These are phyloP conservation scores for Thozetella sp. DNA, from an alignment of 495 filamentous ascomycete genomes.

Conservation along the genomic window DNA sequence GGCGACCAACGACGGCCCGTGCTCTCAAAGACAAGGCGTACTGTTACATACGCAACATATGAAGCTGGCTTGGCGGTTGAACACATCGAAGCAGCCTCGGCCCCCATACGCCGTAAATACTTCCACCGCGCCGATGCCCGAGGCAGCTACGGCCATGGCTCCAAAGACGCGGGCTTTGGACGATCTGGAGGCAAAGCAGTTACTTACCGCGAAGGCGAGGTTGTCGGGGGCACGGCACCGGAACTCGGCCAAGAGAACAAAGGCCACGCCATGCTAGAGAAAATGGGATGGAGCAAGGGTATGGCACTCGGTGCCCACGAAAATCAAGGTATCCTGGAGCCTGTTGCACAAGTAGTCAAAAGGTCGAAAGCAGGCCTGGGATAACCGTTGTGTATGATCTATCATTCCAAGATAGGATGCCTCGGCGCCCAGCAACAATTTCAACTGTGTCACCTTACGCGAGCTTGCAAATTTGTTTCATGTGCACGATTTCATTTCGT, in stretches of 20 bases:
- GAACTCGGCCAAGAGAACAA: constrained; percentile 84
- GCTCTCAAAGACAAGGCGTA: constrained; percentile 71
- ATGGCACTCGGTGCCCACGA: constrained; percentile 81
- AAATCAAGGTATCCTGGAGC: constrained; percentile 86
- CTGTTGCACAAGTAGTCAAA: constrained; percentile 87
- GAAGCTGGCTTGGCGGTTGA: constrained; percentile 28
- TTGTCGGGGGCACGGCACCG: constrained; percentile 82
- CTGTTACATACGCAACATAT: constrained; percentile 52
- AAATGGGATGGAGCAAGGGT: constrained; percentile 94
- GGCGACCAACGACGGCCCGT: constrained; percentile 75
- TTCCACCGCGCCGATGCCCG: constrained; percentile 47
- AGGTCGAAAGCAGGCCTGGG: constrained; percentile 83
- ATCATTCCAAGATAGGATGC: constrained; percentile 6
- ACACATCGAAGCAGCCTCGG: constrained; percentile 38
- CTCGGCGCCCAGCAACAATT: neutral
- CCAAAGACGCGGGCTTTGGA: constrained; percentile 15
- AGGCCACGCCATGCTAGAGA: constrained; percentile 88
- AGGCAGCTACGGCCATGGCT: constrained; percentile 26
- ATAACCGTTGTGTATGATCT: constrained; percentile 37
- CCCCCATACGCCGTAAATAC: constrained; percentile 40
- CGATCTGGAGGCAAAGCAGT: constrained; percentile 34
- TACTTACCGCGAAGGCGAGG: constrained; percentile 80
- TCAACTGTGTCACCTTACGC: constrained; percentile 11
- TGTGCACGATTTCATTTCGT: constrained; percentile 65
- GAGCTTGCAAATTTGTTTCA: constrained; percentile 43